Evolutionary conservation across 192 early-diverging fungal species (phyloP).

Genomic region (Mortierella alpina): DNA sequence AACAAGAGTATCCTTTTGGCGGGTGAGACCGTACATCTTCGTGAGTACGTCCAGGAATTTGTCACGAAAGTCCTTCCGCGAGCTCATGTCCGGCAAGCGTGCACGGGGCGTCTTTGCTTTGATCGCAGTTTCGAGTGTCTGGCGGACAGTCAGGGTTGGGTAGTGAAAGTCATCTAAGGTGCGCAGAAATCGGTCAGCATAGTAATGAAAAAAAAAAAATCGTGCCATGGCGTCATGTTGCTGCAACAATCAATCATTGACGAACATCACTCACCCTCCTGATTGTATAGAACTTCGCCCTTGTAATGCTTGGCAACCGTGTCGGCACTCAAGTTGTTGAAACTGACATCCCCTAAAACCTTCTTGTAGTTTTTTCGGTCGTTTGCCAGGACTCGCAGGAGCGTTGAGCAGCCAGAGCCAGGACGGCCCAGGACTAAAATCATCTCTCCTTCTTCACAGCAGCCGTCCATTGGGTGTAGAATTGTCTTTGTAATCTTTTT

Average conservation of each 20-base stretch:
- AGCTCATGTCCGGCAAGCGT: constrained; percentile 56
- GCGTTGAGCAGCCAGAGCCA: constrained; percentile 73
- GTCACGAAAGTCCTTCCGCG: constrained; percentile 58
- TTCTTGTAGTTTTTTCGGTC: constrained; percentile 62
- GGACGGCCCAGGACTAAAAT: constrained; percentile 76
- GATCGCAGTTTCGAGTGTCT: constrained; percentile 83
- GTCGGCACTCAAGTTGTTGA: constrained; percentile 72
- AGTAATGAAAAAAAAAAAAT: neutral
- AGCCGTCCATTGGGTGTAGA: constrained; percentile 69
- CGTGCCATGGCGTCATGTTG: neutral
- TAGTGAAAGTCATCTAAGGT: constrained; percentile 76
- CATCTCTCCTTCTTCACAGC: constrained; percentile 78
- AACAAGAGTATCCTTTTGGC: constrained; percentile 76
- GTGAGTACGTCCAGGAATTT: constrained; percentile 71
- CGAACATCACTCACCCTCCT: constrained; percentile 61
- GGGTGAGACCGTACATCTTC: constrained; percentile 68
- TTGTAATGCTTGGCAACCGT: constrained; percentile 72
- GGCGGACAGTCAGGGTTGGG: constrained; percentile 80
- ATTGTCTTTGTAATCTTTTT: constrained; percentile 54
- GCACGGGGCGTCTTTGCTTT: constrained; percentile 78
- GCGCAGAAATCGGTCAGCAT: neutral
- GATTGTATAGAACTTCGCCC: constrained; percentile 82
- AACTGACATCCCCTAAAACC: constrained; percentile 68
- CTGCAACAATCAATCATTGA: neutral
- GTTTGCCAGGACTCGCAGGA: constrained; percentile 71